Evolutionary conservation across 2,329 filamentous ascomycete genomes (phyloP), one percentile per base, ranked within the genome.

Genomic region (Malbranchea cinnamomea): DNA sequence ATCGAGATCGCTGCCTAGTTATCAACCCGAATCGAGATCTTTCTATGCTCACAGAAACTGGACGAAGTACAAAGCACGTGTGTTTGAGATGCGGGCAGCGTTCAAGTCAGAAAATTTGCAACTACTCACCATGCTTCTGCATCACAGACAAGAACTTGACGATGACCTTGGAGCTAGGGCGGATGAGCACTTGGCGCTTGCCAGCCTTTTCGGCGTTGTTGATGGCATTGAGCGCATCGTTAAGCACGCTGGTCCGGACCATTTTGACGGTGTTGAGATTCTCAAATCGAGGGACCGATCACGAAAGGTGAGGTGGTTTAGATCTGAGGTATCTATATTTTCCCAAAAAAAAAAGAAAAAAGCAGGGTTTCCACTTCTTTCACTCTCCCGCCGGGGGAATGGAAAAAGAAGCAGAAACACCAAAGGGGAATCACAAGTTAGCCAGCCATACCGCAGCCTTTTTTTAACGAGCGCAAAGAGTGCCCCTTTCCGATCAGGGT

Each of bases 131-230:
- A 71, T 98, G 89, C 66, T 81, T 83, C 72, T 98, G 89, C 89
- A 98, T 98, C 63, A 95, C 87, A 60, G 73, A 73, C 59, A 98
- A 73, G 78, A 95, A 98, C 76, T 95, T 95, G 72, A 91, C 69
- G 56, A 98, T 98, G 72, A 98, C 89, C 81, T 98, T 98, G 65
- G 89, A 95, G 63, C 74, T 80, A 52, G 91, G 89, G 56, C 85
- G 78, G 74, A 98, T 94, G 63, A 98, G 59, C 60, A 95, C 89
- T 71, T 98, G 89, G 59, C 89, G 85, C 80, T 95, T 95, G 70
- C 89, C 89, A 53, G 81, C 72, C 80, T 98, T 95, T 77, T 98
- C 91, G 73, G 89, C 89, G 67, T 98, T 98, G 84, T 98, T 98
- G 79, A 98, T 95, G 71, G 76, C 72, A 65, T 93, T 93, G 57